A percentile compares a stretch with the other conserved stretches of the same genome.
Conservation (phyloP, 139 green algal genomes). For the Mesotaenium endlicherianum region DNA sequence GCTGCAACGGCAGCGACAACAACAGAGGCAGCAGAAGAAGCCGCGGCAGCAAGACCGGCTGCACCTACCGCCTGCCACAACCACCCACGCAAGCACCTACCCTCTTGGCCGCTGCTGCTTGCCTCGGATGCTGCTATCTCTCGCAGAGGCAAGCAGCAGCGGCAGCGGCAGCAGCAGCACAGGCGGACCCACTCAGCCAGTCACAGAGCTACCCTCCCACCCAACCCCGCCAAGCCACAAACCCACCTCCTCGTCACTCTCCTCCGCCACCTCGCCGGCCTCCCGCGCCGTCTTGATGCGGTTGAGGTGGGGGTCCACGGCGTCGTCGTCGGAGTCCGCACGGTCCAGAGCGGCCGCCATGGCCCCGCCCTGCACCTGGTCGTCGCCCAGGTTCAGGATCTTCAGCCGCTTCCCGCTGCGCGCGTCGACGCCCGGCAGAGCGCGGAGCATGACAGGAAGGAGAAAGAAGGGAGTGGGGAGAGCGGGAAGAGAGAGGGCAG, state of each 20-base stretch:
- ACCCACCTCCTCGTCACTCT: slow-evolving; percentile 47
- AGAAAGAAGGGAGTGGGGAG: not conserved
- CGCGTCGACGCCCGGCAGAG: not conserved
- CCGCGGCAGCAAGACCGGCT: too few species aligned
- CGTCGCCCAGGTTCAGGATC: slow-evolving; percentile 46
- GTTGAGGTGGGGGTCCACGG: slow-evolving; percentile 37
- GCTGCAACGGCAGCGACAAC: too few species aligned
- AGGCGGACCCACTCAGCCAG: too few species aligned
- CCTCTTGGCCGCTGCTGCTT: too few species aligned
- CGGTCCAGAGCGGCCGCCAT: not conserved
- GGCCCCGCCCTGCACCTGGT: slow-evolving; percentile 1
- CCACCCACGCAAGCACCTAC: too few species aligned
- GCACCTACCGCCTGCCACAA: too few species aligned
- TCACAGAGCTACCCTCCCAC: too few species aligned
- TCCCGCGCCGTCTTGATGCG: slow-evolving; percentile 34
- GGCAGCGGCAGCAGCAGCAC: too few species aligned
- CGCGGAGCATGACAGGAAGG: not conserved
- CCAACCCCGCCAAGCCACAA: not conserved
- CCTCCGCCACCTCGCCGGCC: slow-evolving; percentile 6
- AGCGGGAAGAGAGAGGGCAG: not conserved
- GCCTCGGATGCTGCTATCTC: too few species aligned
- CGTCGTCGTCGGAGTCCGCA: slow-evolving; percentile 20
- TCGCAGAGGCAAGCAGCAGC: too few species aligned
- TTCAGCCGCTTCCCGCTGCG: slow-evolving; percentile 33
- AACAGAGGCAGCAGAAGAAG: too few species aligned